Evolutionary conservation across 2,329 filamentous ascomycete species (phyloP).

Genomic region (Paracorniculantispora psalliotae): DNA sequence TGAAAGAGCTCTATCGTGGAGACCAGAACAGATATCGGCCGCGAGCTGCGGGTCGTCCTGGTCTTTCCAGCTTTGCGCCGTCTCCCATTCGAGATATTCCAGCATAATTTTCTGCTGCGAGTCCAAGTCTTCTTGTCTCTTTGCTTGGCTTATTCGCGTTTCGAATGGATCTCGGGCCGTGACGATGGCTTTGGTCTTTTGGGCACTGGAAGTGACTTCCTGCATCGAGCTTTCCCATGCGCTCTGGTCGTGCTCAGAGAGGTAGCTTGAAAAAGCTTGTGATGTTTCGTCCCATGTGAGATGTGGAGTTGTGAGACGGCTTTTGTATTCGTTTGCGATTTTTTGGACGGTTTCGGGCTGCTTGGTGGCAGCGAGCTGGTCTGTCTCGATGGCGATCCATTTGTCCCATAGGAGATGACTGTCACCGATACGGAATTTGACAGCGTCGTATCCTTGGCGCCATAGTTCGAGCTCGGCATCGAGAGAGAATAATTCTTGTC

Average conservation of each 20-base stretch:
- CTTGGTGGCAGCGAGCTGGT: constrained; percentile 55
- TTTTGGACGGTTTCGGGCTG: constrained; percentile 55
- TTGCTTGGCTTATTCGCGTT: constrained; percentile 56
- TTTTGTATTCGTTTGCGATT: constrained; percentile 64
- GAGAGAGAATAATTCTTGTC: constrained; percentile 66
- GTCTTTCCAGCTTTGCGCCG: constrained; percentile 51
- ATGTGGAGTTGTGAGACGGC: constrained; percentile 69
- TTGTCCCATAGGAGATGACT: constrained; percentile 77
- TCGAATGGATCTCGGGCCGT: constrained; percentile 62
- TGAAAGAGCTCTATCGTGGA: constrained; percentile 74
- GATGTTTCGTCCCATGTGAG: constrained; percentile 70
- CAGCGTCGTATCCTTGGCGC: constrained; percentile 65
- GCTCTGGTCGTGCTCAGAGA: constrained; percentile 64
- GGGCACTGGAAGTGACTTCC: constrained; percentile 57
- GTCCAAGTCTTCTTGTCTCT: constrained; percentile 50
- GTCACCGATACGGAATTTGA: constrained; percentile 69
- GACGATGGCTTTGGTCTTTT: constrained; percentile 59
- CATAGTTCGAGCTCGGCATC: constrained; percentile 63
- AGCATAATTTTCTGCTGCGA: constrained; percentile 47
- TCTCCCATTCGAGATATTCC: constrained; percentile 85
- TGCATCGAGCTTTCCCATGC: constrained; percentile 73
- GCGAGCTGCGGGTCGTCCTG: constrained; percentile 40
- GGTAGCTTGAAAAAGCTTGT: constrained; percentile 67
- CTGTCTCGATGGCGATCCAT: constrained; percentile 67
- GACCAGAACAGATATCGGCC: constrained; percentile 51